Evolutionary conservation across 2,329 filamentous ascomycete species (phyloP).

Genomic region (Cordyceps cateniannulata): DNA sequence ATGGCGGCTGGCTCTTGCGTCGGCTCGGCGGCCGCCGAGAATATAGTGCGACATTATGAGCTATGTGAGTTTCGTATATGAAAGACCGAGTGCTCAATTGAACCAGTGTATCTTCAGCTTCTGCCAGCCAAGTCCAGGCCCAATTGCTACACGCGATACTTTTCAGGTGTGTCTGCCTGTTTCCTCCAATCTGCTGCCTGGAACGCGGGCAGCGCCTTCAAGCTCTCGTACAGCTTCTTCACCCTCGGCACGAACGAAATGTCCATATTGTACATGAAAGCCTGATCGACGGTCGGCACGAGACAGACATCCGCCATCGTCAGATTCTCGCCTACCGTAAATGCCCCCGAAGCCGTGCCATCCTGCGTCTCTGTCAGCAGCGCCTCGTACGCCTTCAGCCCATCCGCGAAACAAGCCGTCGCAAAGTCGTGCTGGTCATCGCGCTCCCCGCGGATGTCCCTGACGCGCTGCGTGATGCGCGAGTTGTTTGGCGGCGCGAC

Average conservation of each 20-base stretch:
- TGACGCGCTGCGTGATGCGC: slow-evolving; percentile 3
- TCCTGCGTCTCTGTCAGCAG: not conserved
- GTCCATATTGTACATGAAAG: slow-evolving; percentile 5
- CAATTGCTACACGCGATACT: not conserved
- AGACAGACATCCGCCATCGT: slow-evolving; percentile 7
- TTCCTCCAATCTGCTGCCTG: slow-evolving; percentile 14
- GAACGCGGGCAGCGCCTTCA: slow-evolving; percentile 6
- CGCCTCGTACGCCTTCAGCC: slow-evolving; percentile 4
- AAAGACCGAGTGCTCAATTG: too few species aligned
- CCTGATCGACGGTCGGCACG: slow-evolving; percentile 7
- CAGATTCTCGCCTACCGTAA: slow-evolving; percentile 6
- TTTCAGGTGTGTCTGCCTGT: slow-evolving; percentile 9
- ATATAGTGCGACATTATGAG: not conserved
- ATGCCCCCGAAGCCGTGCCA: not conserved
- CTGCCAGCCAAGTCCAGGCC: not conserved
- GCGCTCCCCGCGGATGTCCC: not conserved
- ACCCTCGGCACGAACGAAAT: slow-evolving; percentile 3
- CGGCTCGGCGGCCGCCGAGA: slow-evolving; percentile 1
- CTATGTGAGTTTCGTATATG: too few species aligned
- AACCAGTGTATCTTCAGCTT: too few species aligned
- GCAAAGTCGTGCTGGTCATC: not conserved
- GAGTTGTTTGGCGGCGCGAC: slow-evolving; percentile 4
- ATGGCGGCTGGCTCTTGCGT: slow-evolving; percentile 5
- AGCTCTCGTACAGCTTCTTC: not conserved
- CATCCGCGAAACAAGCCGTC: not conserved